Conservation (phyloP, 805 yeast genomes). For the Metschnikowia vanudenii region DNA sequence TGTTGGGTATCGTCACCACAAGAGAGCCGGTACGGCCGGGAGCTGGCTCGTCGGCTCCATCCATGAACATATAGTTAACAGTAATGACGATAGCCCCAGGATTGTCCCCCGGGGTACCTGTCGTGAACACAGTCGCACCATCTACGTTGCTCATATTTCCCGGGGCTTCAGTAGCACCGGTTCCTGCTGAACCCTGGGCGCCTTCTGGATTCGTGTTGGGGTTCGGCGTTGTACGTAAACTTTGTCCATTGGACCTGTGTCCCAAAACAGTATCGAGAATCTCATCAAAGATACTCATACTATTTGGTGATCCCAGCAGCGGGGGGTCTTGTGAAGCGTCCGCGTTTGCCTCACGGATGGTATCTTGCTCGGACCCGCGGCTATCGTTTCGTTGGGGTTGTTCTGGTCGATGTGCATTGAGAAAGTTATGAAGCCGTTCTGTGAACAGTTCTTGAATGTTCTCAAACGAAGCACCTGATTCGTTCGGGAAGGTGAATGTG, state of each 20-base stretch:
- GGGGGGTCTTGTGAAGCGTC: background rate
- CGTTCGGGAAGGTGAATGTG: background rate
- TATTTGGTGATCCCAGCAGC: background rate
- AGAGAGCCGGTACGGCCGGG: conserved; percentile 52
- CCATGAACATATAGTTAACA: conserved; percentile 44
- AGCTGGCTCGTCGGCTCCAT: conserved; percentile 40
- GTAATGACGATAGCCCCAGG: conserved; percentile 41
- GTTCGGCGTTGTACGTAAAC: background rate
- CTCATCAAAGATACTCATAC: conserved; percentile 13
- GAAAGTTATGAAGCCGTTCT: conserved; percentile 3
- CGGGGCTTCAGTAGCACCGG: conserved; percentile 1
- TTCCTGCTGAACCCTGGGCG: background rate
- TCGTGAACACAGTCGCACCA: conserved; percentile 7
- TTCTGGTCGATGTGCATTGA: background rate
- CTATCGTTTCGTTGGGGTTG: background rate
- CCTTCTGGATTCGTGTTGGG: background rate
- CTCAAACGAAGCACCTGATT: background rate
- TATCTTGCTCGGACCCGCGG: conserved; percentile 3
- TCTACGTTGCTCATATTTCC: conserved; percentile 4
- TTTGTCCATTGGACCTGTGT: background rate
- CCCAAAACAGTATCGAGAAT: conserved; percentile 16
- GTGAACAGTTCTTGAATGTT: conserved; percentile 1
- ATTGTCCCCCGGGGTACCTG: conserved; percentile 15
- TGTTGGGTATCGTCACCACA: conserved; percentile 65
- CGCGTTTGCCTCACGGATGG: conserved; percentile 2